Base-by-base conservation (phyloP, 2,329 filamentous ascomycete species). In the Atkinsonella texensis region DNA sequence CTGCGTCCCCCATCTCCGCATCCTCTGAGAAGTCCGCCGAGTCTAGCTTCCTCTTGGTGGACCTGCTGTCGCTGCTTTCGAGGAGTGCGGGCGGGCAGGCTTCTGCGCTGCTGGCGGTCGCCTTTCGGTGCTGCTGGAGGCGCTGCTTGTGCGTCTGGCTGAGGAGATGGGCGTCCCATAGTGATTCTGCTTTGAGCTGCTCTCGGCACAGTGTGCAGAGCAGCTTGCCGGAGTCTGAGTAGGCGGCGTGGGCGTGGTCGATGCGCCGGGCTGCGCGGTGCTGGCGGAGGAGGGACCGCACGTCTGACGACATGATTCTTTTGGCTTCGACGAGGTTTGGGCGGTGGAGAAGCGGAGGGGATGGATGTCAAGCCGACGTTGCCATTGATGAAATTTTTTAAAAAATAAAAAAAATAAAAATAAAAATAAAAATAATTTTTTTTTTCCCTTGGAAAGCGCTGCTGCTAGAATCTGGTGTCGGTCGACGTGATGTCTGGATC, bases 271-370 rank as follows among this genome's bases (percentile, higher is more conserved):
- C 79, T 52, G 82, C 81, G 57, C 87, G 82, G 67, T 91, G 85
- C 62, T 83, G 84, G 59, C 87, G 85, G 53, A 94, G 77, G 47
- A 95, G 79, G 38, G 86, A 80, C 60, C 89, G 84, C 28, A 88
- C 84, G 67, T 94, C 87, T 13, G 48, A 45, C 58, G 87, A 76
- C 86, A 93, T 91, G 56, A 45, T 54, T 43, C 17, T n/a, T 32
- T 28, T 28, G 7, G 28, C 7, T 28, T 15, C 15, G 35, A 38
- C 35, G 35, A 15, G 35, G 35, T 2, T 23, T 23, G 35, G 35
- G 35, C 35, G 35, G 35, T 15, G 10, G 35, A 9, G 35, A 38
- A 38, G 11, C 35, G 35, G 35, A 38, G 35, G 35, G 35, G 9
- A 7, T 3, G 4, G 28, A 8, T 28, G 28, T 28, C 28, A 28